Evolutionary conservation across 192 early-diverging fungal genomes (phyloP).

Genomic region (Obelidium mucronatum): DNA sequence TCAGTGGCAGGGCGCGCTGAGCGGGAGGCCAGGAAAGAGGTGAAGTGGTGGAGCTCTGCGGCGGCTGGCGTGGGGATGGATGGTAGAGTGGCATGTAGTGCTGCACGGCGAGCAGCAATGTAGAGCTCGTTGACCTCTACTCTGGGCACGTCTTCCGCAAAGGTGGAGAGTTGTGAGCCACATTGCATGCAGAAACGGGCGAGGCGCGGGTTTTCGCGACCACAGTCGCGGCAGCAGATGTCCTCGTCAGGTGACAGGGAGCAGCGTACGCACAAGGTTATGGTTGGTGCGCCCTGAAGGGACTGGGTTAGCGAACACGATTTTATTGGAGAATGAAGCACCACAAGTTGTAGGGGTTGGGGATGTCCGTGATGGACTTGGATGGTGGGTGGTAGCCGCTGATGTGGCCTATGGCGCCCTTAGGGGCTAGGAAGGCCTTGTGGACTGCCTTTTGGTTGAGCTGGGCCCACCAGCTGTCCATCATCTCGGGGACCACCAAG

Average conservation of each 20-base stretch:
- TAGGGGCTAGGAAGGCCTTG: background rate
- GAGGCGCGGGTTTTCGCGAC: background rate
- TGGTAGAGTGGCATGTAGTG: background rate
- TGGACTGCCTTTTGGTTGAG: background rate
- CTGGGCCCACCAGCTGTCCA: slow-evolving; percentile 1
- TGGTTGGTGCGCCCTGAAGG: background rate
- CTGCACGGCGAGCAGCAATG: background rate
- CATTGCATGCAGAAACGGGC: background rate
- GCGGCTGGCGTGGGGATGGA: background rate
- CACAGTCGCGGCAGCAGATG: background rate
- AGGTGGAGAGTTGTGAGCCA: background rate
- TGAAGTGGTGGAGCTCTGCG: background rate
- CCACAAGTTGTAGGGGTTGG: background rate
- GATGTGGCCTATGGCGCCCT: background rate
- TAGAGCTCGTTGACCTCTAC: background rate
- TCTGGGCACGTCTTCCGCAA: background rate
- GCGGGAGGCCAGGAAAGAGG: background rate
- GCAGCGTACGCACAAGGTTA: too few relatives aligned
- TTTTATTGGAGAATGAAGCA: background rate
- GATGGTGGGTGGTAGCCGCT: background rate
- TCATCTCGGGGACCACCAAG: background rate
- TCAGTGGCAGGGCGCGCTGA: background rate
- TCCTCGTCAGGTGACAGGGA: too few relatives aligned
- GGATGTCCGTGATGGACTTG: background rate
- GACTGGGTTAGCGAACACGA: background rate